phyloP scores from a whole-genome alignment of 2,329 filamentous ascomycete species.

The Trichoderma atroviride region DNA sequence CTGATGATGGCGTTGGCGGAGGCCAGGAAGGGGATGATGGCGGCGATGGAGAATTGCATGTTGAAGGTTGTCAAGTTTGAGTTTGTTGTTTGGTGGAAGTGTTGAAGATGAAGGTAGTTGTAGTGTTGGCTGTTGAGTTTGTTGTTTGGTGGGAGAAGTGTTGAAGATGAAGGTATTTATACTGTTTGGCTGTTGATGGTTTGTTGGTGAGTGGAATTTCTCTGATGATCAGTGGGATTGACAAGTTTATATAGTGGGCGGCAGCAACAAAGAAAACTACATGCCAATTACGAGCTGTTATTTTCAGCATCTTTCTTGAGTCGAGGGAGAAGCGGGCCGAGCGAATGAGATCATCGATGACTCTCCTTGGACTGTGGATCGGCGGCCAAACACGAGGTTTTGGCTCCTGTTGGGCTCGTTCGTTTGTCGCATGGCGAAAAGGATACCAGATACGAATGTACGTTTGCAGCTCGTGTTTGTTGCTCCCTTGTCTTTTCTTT shows the following conservation, averaged over 20 bases:
- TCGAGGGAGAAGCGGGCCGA: neutral
- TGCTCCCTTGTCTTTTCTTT: neutral
- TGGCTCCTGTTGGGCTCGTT: neutral
- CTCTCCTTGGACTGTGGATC: neutral
- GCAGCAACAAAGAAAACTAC: neutral
- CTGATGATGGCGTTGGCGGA: slow-evolving; percentile 44
- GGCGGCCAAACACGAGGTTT: slow-evolving; percentile 17
- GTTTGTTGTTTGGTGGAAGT: neutral
- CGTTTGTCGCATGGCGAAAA: neutral
- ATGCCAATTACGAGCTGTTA: neutral
- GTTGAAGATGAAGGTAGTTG: neutral
- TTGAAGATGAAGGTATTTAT: neutral
- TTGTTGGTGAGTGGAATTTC: slow-evolving; percentile 1
- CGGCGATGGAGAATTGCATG: slow-evolving; percentile 34
- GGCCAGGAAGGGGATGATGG: slow-evolving; percentile 32
- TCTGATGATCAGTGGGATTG: neutral
- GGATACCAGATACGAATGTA: neutral
- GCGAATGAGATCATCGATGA: neutral
- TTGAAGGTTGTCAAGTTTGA: slow-evolving; percentile 3
- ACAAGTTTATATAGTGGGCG: slow-evolving; percentile 3
- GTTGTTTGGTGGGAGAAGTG: neutral
- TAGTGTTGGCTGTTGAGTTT: neutral
- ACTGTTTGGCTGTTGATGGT: neutral
- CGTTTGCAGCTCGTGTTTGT: neutral
- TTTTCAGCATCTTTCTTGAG: neutral